Evolutionary conservation across 2,329 filamentous ascomycete species (phyloP), one percentile per base, ranked within the genome.

Genomic region (Pyrenochaeta sp.): DNA sequence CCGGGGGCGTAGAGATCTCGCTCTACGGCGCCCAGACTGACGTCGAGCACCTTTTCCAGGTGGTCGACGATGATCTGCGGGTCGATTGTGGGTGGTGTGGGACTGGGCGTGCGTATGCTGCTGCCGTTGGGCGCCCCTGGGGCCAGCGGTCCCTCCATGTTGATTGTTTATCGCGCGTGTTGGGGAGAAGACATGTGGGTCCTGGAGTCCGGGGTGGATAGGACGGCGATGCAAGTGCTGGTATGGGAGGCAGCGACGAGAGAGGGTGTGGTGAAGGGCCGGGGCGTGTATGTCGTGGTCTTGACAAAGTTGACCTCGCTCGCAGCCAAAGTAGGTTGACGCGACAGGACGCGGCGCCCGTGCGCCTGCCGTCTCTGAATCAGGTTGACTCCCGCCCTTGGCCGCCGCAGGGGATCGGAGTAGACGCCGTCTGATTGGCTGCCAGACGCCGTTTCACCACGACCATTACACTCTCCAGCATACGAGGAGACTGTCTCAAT

Each of bases 1-100:
- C 89, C 91, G 11, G 85, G 77, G 53, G 83, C 82, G 70, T 93
- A 85, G 41, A 99, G 83, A 67, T 99, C 93, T 51, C 84, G 79
- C 66, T 85, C 84, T n/a, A 75, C 68, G 20, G 77, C 77, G 29
- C 76, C 77, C 15, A 80, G 61, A 29, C 73, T 79, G 49, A 76
- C 72, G 48, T 76, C 68, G 31, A 80, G 71, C 15, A 80, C 70
- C 49, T 69, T 75, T 48, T 69, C 65, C 48, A 80, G 68, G 57
- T 80, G 75, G 57, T 75, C 69, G 58, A 79, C 69, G 55, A 80
- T 71, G 35, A 72, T 54, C 57, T 77, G 71, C 34, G 77, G 71
- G 48, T 79, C 75, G 57, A 79, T 70, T 34, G 68, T 58, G 38
- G 69, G 66, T 43, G 68, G 68, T 34, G 69, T 62, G 46, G 68